Percentiles rank a stretch among this genome's conserved stretches.
Conservation (phyloP, 2,329 filamentous ascomycete genomes). For the Xylaria sp. region DNA sequence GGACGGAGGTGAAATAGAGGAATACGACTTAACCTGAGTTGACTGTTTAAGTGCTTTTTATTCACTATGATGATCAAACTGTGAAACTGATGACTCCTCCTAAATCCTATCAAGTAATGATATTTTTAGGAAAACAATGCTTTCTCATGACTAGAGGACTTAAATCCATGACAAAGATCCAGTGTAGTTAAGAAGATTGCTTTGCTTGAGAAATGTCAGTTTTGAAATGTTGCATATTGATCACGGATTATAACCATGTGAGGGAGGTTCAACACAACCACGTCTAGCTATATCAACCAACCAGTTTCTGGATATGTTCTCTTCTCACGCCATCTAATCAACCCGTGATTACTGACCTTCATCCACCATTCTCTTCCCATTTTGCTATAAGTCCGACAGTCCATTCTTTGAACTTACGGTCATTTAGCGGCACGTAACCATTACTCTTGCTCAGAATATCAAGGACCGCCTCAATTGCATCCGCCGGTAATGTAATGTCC, state of each 20-base stretch:
- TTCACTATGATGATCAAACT: too few species aligned
- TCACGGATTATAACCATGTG: too few species aligned
- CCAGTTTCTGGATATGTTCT: background rate
- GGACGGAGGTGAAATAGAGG: background rate
- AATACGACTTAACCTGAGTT: background rate
- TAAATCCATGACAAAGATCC: too few species aligned
- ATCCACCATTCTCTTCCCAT: slow-evolving; percentile 41
- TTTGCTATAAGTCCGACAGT: slow-evolving; percentile 64
- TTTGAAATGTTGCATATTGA: too few species aligned
- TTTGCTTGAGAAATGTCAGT: too few species aligned
- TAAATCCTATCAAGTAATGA: too few species aligned
- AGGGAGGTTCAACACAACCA: too few species aligned
- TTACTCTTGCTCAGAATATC: slow-evolving; percentile 52
- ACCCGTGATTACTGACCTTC: background rate
- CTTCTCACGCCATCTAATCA: background rate
- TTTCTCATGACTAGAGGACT: too few species aligned
- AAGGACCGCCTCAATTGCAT: slow-evolving; percentile 51
- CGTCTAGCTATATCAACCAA: background rate
- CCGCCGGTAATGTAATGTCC: slow-evolving; percentile 57
- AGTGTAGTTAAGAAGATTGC: too few species aligned
- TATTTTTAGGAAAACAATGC: too few species aligned
- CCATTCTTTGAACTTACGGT: slow-evolving; percentile 67
- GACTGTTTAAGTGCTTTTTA: too few species aligned
- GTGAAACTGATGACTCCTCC: too few species aligned
- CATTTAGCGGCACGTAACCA: slow-evolving; percentile 54